phyloP scores from a whole-genome alignment of 2,329 filamentous ascomycete genomes.

The Colletotrichum sp. region DNA sequence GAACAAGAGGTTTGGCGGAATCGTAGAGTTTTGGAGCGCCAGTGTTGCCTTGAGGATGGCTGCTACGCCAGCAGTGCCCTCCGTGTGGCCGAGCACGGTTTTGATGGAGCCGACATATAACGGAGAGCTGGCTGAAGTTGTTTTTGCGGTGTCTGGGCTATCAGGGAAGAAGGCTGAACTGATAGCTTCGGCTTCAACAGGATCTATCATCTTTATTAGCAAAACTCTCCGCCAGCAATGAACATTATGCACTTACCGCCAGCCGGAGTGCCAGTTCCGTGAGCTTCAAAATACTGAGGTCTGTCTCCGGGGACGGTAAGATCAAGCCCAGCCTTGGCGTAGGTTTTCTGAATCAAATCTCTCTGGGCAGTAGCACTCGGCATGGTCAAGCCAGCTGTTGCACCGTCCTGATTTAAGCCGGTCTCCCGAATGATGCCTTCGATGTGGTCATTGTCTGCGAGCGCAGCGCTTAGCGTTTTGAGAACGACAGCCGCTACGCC shows the following conservation, averaged over 20 bases:
- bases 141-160: constrained; percentile 33
- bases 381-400: constrained; percentile 33
- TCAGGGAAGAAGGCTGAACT: constrained; percentile 16
- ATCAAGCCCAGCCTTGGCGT: constrained; percentile 21
- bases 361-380: constrained; percentile 34
- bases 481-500: constrained; percentile 51
- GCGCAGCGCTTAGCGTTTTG: constrained; percentile 48
- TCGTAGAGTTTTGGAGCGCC: constrained; percentile 18
- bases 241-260: constrained; percentile 33
- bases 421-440: constrained; percentile 27
- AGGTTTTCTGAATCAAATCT: constrained; percentile 28
- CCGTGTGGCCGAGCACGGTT: constrained; percentile 31
- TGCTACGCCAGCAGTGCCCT: constrained; percentile 30
- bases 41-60: constrained; percentile 28
- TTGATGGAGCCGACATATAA: constrained; percentile 31
- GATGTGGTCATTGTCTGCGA: constrained; percentile 34
- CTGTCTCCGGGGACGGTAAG: not conserved
- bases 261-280: constrained; percentile 42
- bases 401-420: constrained; percentile 27
- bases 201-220: not conserved
- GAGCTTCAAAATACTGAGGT: constrained; percentile 30
- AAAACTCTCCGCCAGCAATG: not conserved
- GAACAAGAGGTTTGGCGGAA: constrained; percentile 35
- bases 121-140: constrained; percentile 22
- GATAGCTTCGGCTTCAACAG: constrained; percentile 38